Percentiles rank a stretch among this genome's conserved stretches.
Evolutionary conservation across 2,329 filamentous ascomycete genomes (phyloP).

Genomic region (Zarea fungicola): DNA sequence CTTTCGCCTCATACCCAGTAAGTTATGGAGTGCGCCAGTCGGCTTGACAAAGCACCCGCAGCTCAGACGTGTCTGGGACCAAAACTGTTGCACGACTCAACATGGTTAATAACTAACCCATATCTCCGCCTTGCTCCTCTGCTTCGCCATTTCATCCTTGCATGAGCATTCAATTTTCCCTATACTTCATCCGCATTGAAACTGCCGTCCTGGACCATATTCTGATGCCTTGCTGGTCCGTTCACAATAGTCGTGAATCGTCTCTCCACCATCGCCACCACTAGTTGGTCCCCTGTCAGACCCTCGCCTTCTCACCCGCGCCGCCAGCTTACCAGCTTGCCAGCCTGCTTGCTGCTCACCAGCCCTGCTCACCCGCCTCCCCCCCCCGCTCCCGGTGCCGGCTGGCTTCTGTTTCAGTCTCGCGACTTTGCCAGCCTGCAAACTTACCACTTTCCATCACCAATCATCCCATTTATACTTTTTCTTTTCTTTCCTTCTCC

Average conservation of each 20-base stretch:
- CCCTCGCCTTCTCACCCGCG: too few species aligned
- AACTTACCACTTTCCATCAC: constrained; percentile 4
- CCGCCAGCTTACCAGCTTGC: background rate
- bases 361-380: constrained; percentile 2
- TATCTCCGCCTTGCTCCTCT: too few species aligned
- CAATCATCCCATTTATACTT: constrained; percentile 4
- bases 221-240: too few species aligned
- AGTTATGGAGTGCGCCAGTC: too few species aligned
- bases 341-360: constrained; percentile 4
- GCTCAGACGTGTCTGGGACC: too few species aligned
- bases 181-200: background rate
- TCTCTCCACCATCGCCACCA: background rate
- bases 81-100: too few species aligned
- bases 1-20: too few species aligned
- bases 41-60: too few species aligned
- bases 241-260: too few species aligned
- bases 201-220: background rate
- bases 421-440: background rate
- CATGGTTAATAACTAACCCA: too few species aligned
- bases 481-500: background rate
- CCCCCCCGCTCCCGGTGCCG: background rate
- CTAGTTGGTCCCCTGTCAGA: constrained; percentile 4
- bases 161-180: background rate
- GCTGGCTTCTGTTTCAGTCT: constrained; percentile 2
- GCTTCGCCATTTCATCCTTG: background rate